Percentiles rank a stretch among this genome's conserved stretches.
These are phyloP conservation scores for Cylindricascospora bacillispora DNA, from an alignment of 1,139 yeast genomes.

Conservation along the genomic window DNA sequence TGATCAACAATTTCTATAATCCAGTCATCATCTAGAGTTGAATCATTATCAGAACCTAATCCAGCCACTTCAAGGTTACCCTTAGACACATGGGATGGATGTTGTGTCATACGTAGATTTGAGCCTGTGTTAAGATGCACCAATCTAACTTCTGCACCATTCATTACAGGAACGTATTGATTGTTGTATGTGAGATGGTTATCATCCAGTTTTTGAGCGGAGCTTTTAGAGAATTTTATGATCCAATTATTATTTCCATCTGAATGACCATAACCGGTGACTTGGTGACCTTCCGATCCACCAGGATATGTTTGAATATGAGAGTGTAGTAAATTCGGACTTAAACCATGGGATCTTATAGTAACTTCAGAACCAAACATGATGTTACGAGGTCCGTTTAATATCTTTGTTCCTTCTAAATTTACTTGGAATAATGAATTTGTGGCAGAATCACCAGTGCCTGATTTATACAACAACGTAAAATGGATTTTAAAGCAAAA, in stretches of 20 bases:
- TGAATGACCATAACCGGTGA: slow-evolving; percentile 65
- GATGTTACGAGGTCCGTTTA: slow-evolving; percentile 47
- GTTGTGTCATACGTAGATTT: slow-evolving; percentile 51
- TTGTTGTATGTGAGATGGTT: slow-evolving; percentile 19
- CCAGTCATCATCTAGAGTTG: slow-evolving; percentile 66
- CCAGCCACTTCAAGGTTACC: slow-evolving; percentile 54
- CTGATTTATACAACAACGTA: slow-evolving; percentile 57
- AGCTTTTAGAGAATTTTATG: slow-evolving; percentile 28
- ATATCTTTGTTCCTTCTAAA: slow-evolving; percentile 41
- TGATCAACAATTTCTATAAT: slow-evolving; percentile 51
- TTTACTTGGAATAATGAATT: slow-evolving; percentile 62
- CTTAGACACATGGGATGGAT: slow-evolving; percentile 43
- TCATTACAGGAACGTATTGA: slow-evolving; percentile 23
- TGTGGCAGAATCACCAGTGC: slow-evolving; percentile 65
- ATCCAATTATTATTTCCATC: slow-evolving; percentile 56
- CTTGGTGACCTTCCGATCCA: slow-evolving; percentile 63
- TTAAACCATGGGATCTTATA: slow-evolving; percentile 58
- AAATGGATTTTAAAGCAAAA: slow-evolving; percentile 74
- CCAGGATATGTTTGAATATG: slow-evolving; percentile 57
- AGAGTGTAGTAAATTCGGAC: slow-evolving; percentile 61
- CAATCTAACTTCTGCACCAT: slow-evolving; percentile 47
- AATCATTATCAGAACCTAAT: slow-evolving; percentile 42
- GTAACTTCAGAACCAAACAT: slow-evolving; percentile 52
- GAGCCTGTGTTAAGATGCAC: slow-evolving; percentile 40
- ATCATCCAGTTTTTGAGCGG: slow-evolving; percentile 20